Evolutionary conservation across 2,329 filamentous ascomycete species (phyloP).

Genomic region (Fusarium tjaetaba): DNA sequence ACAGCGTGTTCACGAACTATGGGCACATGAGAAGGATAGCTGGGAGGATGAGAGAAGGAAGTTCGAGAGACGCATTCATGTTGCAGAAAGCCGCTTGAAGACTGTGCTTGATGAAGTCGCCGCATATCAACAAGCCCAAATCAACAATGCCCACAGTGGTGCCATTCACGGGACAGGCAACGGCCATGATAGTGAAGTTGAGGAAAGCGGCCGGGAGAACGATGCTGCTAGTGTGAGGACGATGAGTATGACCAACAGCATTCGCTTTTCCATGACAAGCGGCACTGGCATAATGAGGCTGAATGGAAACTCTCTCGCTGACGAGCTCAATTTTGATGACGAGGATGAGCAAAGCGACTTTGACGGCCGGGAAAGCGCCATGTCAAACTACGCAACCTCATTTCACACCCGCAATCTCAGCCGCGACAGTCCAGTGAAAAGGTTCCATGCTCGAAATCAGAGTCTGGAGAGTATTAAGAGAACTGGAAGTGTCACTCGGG

Average conservation of each 20-base stretch:
- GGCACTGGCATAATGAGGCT: constrained; percentile 64
- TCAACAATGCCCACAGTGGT: constrained; percentile 51
- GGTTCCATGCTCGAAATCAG: constrained; percentile 63
- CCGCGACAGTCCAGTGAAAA: constrained; percentile 63
- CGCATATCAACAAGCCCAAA: constrained; percentile 69
- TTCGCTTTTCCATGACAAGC: constrained; percentile 77
- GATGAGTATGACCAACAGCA: constrained; percentile 76
- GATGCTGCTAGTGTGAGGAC: constrained; percentile 78
- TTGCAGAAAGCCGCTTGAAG: constrained; percentile 89
- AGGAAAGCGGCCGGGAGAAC: constrained; percentile 70
- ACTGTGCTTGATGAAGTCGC: constrained; percentile 86
- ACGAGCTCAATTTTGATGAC: constrained; percentile 88
- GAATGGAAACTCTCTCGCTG: constrained; percentile 82
- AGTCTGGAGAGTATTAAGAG: constrained; percentile 68
- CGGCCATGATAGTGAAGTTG: constrained; percentile 65
- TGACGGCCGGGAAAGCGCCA: constrained; percentile 71
- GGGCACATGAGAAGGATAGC: constrained; percentile 82
- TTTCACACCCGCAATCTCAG: constrained; percentile 65
- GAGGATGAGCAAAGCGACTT: constrained; percentile 80
- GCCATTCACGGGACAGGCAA: constrained; percentile 40
- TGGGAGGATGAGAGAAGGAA: constrained; percentile 88
- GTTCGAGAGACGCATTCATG: constrained; percentile 84
- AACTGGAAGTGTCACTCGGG: constrained; percentile 64
- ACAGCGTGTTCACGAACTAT: constrained; percentile 79
- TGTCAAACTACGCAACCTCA: constrained; percentile 58